Conservation (phyloP, 805 yeast genomes). For the Barnettozyma populi region DNA sequence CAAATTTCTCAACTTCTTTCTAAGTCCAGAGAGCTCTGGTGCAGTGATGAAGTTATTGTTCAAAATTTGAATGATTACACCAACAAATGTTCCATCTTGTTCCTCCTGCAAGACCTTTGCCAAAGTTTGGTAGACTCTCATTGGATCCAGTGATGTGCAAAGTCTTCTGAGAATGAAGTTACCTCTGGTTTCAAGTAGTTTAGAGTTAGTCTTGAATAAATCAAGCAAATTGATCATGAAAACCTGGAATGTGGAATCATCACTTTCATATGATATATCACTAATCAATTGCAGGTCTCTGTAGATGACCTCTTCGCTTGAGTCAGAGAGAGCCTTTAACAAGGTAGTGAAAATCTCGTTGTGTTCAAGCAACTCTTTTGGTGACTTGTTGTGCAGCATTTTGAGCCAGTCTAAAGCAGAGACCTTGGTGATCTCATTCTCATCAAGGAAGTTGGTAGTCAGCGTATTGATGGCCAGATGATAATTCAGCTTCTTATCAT, state of each 20-base stretch:
- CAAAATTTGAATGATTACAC: conserved; percentile 79
- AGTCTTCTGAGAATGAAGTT: conserved; percentile 80
- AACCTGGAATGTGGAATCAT: conserved; percentile 68
- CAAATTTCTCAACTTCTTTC: conserved; percentile 62
- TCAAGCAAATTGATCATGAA: conserved; percentile 68
- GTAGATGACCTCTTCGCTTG: conserved; percentile 72
- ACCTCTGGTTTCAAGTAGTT: conserved; percentile 63
- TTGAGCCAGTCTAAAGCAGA: conserved; percentile 89
- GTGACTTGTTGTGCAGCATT: conserved; percentile 69
- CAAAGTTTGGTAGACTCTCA: conserved; percentile 72
- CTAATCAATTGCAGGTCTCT: conserved; percentile 69
- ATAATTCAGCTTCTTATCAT: conserved; percentile 39
- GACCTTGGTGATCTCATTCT: conserved; percentile 74
- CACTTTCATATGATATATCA: conserved; percentile 62
- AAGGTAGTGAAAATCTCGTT: conserved; percentile 70
- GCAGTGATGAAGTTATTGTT: conserved; percentile 83
- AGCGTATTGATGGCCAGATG: conserved; percentile 64
- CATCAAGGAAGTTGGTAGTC: conserved; percentile 65
- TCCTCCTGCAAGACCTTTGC: conserved; percentile 67
- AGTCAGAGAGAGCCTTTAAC: conserved; percentile 62
- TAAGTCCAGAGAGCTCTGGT: conserved; percentile 65
- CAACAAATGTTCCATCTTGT: conserved; percentile 61
- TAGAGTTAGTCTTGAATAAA: conserved; percentile 65
- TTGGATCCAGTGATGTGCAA: conserved; percentile 76
- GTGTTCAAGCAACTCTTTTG: conserved; percentile 47